A percentile compares a stretch with the other conserved stretches of the same genome.
phyloP scores from a whole-genome alignment of 2,329 filamentous ascomycete genomes.

The Cladophialophora immunda region DNA sequence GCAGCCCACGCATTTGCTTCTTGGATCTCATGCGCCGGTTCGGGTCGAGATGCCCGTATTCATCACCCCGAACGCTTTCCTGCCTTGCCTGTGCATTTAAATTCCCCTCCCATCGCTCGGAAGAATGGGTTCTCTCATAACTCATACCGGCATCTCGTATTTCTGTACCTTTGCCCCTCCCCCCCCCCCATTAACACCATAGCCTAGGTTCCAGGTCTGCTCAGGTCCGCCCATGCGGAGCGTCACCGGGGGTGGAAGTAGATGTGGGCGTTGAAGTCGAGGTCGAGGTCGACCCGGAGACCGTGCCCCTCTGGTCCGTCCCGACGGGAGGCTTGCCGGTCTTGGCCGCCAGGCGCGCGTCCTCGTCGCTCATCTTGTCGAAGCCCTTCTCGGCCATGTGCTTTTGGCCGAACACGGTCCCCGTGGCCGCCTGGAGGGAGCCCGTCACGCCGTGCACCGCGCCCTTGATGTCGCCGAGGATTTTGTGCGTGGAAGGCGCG shows the following conservation, averaged over 20 bases:
- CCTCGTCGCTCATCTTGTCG: slow-evolving; percentile 39
- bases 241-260: not conserved
- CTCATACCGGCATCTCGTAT: too few species aligned
- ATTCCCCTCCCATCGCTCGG: too few species aligned
- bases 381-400: slow-evolving; percentile 36
- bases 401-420: slow-evolving; percentile 34
- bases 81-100: too few species aligned
- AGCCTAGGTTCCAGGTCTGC: too few species aligned
- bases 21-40: too few species aligned
- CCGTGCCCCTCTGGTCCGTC: slow-evolving; percentile 24
- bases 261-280: not conserved
- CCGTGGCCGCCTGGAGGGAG: slow-evolving; percentile 34
- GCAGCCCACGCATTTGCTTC: too few species aligned
- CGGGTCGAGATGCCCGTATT: too few species aligned
- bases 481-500: slow-evolving; percentile 29
- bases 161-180: too few species aligned
- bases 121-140: too few species aligned
- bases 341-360: slow-evolving; percentile 36
- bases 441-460: slow-evolving; percentile 35
- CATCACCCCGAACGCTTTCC: too few species aligned
- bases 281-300: not conserved
- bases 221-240: not conserved
- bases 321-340: slow-evolving; percentile 36
- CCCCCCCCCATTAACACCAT: too few species aligned
- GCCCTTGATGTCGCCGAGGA: slow-evolving; percentile 37